Evolutionary conservation across 2,329 filamentous ascomycete species (phyloP).

Genomic region (Teratosphaeria zuluensis): DNA sequence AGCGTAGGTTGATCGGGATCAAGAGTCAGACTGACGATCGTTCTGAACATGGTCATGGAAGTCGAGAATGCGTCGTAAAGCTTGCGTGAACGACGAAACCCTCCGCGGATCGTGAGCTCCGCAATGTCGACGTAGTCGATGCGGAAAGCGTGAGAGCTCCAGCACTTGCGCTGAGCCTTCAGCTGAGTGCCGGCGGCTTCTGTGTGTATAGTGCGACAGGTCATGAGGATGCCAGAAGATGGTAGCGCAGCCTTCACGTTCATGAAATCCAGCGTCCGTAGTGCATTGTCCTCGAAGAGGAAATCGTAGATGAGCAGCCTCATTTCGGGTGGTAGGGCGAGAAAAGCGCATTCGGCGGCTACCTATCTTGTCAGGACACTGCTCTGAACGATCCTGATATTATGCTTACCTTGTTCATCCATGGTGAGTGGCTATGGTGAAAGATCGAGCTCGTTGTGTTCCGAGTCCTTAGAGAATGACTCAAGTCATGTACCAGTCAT

Average conservation of each 20-base stretch:
- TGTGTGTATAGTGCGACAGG: background rate
- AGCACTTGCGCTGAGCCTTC: background rate
- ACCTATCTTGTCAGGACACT: background rate
- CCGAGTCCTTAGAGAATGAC: background rate
- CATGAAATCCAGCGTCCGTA: background rate
- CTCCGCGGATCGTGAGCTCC: background rate
- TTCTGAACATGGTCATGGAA: background rate
- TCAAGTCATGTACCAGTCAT: background rate
- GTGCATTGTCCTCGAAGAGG: background rate
- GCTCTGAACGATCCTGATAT: background rate
- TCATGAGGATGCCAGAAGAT: background rate
- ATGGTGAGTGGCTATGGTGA: background rate
- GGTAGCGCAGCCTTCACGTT: background rate
- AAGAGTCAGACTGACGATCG: background rate
- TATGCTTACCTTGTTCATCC: background rate
- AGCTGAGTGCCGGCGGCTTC: background rate
- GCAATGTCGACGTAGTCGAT: background rate
- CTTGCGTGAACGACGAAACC: background rate
- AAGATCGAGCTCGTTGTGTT: background rate
- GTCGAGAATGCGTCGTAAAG: background rate
- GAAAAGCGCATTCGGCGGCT: background rate
- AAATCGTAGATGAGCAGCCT: background rate
- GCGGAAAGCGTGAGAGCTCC: background rate
- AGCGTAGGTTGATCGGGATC: background rate
- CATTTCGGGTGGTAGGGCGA: background rate